Base-by-base conservation (phyloP, 371 early-diverging fungal species). In the Umbelopsis sp. region DNA sequence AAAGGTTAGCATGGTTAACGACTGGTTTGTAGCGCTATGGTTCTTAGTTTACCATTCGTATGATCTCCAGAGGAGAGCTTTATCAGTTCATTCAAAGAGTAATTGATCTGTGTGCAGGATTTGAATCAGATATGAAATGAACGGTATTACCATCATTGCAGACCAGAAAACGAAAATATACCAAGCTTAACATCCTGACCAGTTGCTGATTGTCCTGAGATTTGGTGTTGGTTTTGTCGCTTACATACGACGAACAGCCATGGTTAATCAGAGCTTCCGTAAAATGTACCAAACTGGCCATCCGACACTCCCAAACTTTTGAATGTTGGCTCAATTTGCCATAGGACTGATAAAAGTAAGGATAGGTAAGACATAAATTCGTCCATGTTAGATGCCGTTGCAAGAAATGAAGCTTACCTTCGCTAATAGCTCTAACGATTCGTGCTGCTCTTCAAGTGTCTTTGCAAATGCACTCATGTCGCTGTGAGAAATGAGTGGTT, bases 221-320 rank as follows among this genome's bases (percentile, higher is more conserved):
- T 57, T 57, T 57, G 10, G 57, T 14, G 7, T 29, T 18, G 16
- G 35, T 5, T 35, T 57, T 57, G 57, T 57, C 57, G 29, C 57
- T 57, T 11, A 57, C 57, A 57, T 35, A 57, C 57, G 32, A 16
- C 2, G 57, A 57, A 35, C 57, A 57, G 4, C 80, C 83, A 65
- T 80, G 75, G 1, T 11, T n/a, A 1, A 79, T 64, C 24, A 83
- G 41, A 3, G 78, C 75, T 18, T 68, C 44, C 20, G 76, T 48
- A 5, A 68, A 48, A 25, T 65, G 68, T 4, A 63, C 67, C 48
- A 83, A 68, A 22, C 76, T 67, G 3, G 52, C 67, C 24, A 67
- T 44, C 35, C 77, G 73, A 50, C 76, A 81, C 6, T 67, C 57
- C 79, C 83, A 83, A 44, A 80, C 79, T 44, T 81, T 75, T 1